Evolutionary conservation across 2,329 filamentous ascomycete genomes (phyloP).

Genomic region (Claviceps paspali): DNA sequence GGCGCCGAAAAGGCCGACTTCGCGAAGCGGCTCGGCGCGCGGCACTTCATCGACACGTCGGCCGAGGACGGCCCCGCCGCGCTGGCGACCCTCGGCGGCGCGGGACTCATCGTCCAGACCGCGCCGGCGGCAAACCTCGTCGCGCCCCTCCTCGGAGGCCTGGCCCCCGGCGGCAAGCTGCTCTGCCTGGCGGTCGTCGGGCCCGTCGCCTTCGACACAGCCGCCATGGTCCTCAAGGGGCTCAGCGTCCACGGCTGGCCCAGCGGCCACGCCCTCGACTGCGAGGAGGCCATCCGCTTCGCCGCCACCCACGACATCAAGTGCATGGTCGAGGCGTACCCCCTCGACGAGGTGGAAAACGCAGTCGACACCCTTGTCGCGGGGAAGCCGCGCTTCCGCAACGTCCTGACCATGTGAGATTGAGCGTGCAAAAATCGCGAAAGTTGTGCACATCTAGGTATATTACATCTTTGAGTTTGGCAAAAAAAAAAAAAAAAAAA

Average conservation of each 20-base stretch:
- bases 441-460: too few species aligned
- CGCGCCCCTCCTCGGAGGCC: slow-evolving; percentile 33
- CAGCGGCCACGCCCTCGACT: slow-evolving; percentile 46
- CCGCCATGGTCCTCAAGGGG: slow-evolving; percentile 30
- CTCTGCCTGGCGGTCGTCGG: slow-evolving; percentile 41
- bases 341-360: slow-evolving; percentile 33
- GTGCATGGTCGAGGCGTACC: slow-evolving; percentile 51
- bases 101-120: slow-evolving; percentile 45
- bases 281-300: slow-evolving; percentile 52
- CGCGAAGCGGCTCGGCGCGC: slow-evolving; percentile 32
- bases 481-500: too few species aligned
- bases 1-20: slow-evolving; percentile 54
- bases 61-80: slow-evolving; percentile 31
- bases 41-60: slow-evolving; percentile 34
- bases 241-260: slow-evolving; percentile 48
- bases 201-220: slow-evolving; percentile 27
- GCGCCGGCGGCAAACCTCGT: slow-evolving; percentile 45
- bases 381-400: slow-evolving; percentile 30
- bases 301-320: slow-evolving; percentile 44
- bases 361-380: slow-evolving; percentile 27
- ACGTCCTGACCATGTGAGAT: slow-evolving; percentile 25
- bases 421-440: too few species aligned
- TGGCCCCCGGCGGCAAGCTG: slow-evolving; percentile 40
- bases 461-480: too few species aligned
- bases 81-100: slow-evolving; percentile 41